Conservation (phyloP, 2,329 filamentous ascomycete species). For the Colletotrichum agaves region DNA sequence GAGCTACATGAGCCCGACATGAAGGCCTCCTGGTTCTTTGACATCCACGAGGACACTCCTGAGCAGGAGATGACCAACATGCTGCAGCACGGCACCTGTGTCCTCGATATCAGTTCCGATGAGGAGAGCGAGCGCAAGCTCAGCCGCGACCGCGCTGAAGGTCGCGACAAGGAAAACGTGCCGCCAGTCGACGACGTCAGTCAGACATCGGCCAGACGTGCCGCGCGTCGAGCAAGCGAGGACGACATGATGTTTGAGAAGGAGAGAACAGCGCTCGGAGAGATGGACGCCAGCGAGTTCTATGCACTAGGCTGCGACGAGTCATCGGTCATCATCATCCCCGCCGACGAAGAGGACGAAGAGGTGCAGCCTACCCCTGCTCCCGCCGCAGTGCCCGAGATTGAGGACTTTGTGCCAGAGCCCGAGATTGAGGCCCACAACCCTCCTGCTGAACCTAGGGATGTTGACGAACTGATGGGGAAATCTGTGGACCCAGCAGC, state of each 20-base stretch:
- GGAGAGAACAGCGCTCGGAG: conserved; percentile 71
- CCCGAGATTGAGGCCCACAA: conserved; percentile 40
- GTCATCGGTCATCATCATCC: conserved; percentile 69
- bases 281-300: conserved; percentile 75
- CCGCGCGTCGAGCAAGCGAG: conserved; percentile 46
- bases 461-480: conserved; percentile 51
- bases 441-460: conserved; percentile 38
- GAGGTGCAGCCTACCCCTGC: conserved; percentile 38
- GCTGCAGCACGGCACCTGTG: conserved; percentile 89
- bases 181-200: conserved; percentile 76
- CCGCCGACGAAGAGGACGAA: conserved; percentile 66
- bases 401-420: conserved; percentile 44
- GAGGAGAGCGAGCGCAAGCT: conserved; percentile 75
- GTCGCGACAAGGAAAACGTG: conserved; percentile 91
- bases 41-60: conserved; percentile 91
- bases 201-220: conserved; percentile 59
- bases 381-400: conserved; percentile 13
- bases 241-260: conserved; percentile 72
- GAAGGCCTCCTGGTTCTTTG: conserved; percentile 85
- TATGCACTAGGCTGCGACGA: conserved; percentile 74
- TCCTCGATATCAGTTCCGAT: conserved; percentile 89
- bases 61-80: conserved; percentile 93
- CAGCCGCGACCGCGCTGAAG: conserved; percentile 63
- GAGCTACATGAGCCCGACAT: conserved; percentile 57
- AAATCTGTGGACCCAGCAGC: conserved; percentile 50